Percentiles rank a stretch among this genome's conserved stretches.
phyloP scores from a whole-genome alignment of 2,329 filamentous ascomycete species.

The Hypoxylon sp. region DNA sequence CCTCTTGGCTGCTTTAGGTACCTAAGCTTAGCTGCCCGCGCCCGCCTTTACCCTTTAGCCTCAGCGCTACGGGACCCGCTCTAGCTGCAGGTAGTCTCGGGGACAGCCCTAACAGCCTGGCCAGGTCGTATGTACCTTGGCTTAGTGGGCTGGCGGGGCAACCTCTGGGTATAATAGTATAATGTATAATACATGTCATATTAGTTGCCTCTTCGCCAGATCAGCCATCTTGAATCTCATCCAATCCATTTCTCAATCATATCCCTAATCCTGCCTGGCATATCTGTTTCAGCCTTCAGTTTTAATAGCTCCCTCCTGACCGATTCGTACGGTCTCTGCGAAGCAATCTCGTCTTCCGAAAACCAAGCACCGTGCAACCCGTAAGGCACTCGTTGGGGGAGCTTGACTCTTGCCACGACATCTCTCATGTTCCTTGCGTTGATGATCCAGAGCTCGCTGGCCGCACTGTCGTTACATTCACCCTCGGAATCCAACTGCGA shows the following conservation, averaged over 20 bases:
- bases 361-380: slow-evolving; percentile 73
- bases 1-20: not conserved
- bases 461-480: slow-evolving; percentile 53
- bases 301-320: slow-evolving; percentile 31
- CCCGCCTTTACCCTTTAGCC: too few relatives aligned
- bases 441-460: slow-evolving; percentile 73
- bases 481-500: slow-evolving; percentile 63
- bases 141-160: not conserved
- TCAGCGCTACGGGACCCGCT: too few relatives aligned
- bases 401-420: slow-evolving; percentile 63
- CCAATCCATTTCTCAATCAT: slow-evolving; percentile 39
- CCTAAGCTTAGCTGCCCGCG: too few relatives aligned
- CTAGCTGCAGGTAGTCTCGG: too few relatives aligned
- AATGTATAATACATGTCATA: too few relatives aligned
- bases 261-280: slow-evolving; percentile 39
- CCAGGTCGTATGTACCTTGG: too few relatives aligned
- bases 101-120: too few relatives aligned
- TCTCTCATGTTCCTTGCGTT: slow-evolving; percentile 69
- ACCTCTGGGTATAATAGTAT: not conserved
- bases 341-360: slow-evolving; percentile 57
- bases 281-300: slow-evolving; percentile 35
- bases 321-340: slow-evolving; percentile 51
- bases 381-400: slow-evolving; percentile 75
- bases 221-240: too few relatives aligned
- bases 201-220: too few relatives aligned